A percentile compares a stretch with the other conserved stretches of the same genome.
These are phyloP conservation scores for Cicer arietinum DNA, from an alignment of 306 rosid species.

Conservation along the genomic window DNA sequence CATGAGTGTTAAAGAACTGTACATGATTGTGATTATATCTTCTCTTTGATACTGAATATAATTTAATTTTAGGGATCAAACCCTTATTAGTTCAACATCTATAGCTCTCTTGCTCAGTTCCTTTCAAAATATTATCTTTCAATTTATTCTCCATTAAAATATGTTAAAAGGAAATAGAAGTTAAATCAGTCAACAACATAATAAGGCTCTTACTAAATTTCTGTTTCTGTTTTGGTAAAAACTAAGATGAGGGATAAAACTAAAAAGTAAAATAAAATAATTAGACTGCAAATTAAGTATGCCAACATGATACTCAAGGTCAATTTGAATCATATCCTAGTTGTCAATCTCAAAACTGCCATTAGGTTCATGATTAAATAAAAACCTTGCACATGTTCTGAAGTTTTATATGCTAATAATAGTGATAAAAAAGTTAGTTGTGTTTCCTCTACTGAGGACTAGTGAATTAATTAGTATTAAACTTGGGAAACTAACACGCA, in stretches of 20 bases:
- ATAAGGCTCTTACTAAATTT: no score
- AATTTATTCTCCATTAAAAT: background rate
- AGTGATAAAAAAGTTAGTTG: background rate
- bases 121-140: conserved; percentile 20
- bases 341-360: conserved; percentile 21
- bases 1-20: conserved; percentile 36
- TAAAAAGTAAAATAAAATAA: no score
- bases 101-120: background rate
- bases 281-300: background rate
- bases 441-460: background rate
- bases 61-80: conserved; percentile 30
- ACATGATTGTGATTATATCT: conserved; percentile 28
- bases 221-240: background rate
- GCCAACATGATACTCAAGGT: conserved; percentile 11
- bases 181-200: background rate
- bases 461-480: conserved; percentile 1
- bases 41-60: conserved; percentile 4
- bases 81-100: conserved; percentile 8
- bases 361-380: conserved; percentile 28
- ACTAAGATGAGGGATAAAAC: background rate
- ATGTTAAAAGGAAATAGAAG: conserved; percentile 5
- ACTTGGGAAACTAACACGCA: conserved; percentile 7
- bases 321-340: conserved; percentile 6
- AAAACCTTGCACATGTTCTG: conserved; percentile 20
- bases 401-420: conserved; percentile 4